Evolutionary conservation across 805 yeast genomes (phyloP).

Genomic region (Priceomyces castillae): DNA sequence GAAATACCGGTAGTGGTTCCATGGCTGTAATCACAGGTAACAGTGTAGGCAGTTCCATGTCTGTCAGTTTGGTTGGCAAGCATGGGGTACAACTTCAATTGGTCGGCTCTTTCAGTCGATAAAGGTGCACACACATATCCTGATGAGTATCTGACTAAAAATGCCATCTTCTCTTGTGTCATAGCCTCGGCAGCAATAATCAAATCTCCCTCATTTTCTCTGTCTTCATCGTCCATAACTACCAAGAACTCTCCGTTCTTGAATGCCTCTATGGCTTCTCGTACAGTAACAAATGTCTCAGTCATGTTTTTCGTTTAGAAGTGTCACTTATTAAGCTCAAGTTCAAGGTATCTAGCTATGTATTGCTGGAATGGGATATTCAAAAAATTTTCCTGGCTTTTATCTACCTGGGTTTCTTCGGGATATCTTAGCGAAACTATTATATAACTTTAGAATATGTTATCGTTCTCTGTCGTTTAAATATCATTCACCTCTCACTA

Average conservation of each 20-base stretch:
- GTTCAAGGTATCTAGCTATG: too few relatives aligned
- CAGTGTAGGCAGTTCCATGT: conserved; percentile 96
- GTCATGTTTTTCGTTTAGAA: conserved; percentile 7
- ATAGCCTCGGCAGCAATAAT: conserved; percentile 85
- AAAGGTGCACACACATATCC: conserved; percentile 96
- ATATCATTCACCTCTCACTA: not conserved
- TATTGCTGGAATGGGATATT: too few relatives aligned
- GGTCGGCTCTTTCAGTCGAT: conserved; percentile 72
- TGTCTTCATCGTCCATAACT: conserved; percentile 94
- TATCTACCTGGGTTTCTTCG: not conserved
- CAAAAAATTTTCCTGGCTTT: not conserved
- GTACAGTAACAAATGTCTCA: conserved; percentile 48
- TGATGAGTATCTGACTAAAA: conserved; percentile 78
- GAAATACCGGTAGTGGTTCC: conserved; percentile 97
- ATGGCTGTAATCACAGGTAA: conserved; percentile 79
- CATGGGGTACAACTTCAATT: conserved; percentile 78
- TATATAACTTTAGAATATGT: not conserved
- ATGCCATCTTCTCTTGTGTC: conserved; percentile 89
- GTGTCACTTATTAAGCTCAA: too few relatives aligned
- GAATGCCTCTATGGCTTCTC: conserved; percentile 71
- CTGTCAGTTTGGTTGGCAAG: conserved; percentile 63
- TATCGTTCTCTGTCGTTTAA: not conserved
- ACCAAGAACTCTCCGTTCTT: conserved; percentile 78
- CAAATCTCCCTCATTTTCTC: conserved; percentile 97
- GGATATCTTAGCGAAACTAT: not conserved